Evolutionary conservation across 2,329 filamentous ascomycete species (phyloP), one percentile per base, ranked within the genome.

Genomic region (Boeremia exigua): DNA sequence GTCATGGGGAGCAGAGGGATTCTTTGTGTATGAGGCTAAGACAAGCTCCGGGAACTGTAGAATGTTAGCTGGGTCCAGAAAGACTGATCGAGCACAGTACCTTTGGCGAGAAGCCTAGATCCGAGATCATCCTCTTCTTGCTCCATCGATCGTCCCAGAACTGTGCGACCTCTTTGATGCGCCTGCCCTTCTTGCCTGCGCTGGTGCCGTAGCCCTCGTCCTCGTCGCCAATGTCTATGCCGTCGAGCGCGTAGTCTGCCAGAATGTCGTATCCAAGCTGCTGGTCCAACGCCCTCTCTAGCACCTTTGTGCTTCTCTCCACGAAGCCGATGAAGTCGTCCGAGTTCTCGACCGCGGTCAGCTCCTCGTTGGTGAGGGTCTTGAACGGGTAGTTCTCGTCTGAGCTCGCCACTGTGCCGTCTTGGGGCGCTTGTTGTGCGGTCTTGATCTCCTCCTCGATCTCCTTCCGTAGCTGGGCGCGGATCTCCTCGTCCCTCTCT

Each of bases 81-180:
- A 36, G 4, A n/a, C 2, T n/a, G 28, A 19, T 2, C 7, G 15
- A 6, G 25, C 8, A 6, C 33, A 10, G 46, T 75, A 86, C 85
- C 80, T 96, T 96, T 49, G 92, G 90, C 39, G 94, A 98, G 77
- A 97, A 99, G 78, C 94, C 91, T 66, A 99, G 87, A 68, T 92
- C 90, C 73, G 91, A 97, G 72, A 99, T 89, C 90, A 97, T 97
- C 62, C 93, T 88, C 80, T 97, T 96, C 81, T 96, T 96, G 71
- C 92, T 96, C 90, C 94, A 97, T 73, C 92, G 86, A 58, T 96
- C 90, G 70, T 97, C 93, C 77, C 91, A 96, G 76, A 98, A 97
- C 69, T 97, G 94, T 32, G 90, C 88, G 44, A 96, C 82, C 76
- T 99, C 93, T 74, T 91, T 94, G 67, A 96, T 86, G 61, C 89